Base-by-base conservation (phyloP, 2,329 filamentous ascomycete species). In the Coleophoma cylindrospora region DNA sequence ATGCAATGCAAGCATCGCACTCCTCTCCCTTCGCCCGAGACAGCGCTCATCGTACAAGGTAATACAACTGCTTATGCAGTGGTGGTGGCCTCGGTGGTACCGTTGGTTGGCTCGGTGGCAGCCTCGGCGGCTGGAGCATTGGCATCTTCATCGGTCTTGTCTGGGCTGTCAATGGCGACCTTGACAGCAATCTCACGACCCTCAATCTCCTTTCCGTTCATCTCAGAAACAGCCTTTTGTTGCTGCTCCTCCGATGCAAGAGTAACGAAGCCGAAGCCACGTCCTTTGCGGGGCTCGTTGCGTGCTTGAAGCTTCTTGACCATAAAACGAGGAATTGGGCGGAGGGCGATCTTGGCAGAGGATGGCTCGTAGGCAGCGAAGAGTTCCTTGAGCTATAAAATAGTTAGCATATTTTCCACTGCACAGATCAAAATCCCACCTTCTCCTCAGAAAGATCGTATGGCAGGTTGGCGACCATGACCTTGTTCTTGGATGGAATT, bases 291-390 rank as follows among this genome's bases (percentile, higher is more conserved):
- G 65, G 92, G 86, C 78, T 99, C 94, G 68, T 91, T 91, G 69
- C 94, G 92, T 66, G 92, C 91, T 77, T 96, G 91, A 56, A 99
- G 89, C 83, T 99, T 99, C 87, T 96, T 96, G 76, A 99, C 94
- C 94, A 99, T 99, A 80, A 97, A 99, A 66, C 92, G 91, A 62
- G 94, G 94, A 62, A 99, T 99, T 47, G 94, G 94, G 65, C 94
- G 92, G 63, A 99, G 89, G 60, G 94, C 94, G 67, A 99, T 97
- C 84, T 97, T 99, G 72, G 94, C 92, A 58, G 91, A 95, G 62
- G 87, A 86, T 55, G 94, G 94, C 68, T 91, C 81, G 78, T 96
- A 99, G 57, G 84, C 89, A 66, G 83, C 80, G 75, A 99, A 99
- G 66, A 99, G 89, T 72, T 99, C 92, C 77, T 96, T 91, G 68